These are phyloP conservation scores for Bretschneidera sinensis DNA, from an alignment of 345 rosid genomes.

Conservation along the genomic window DNA sequence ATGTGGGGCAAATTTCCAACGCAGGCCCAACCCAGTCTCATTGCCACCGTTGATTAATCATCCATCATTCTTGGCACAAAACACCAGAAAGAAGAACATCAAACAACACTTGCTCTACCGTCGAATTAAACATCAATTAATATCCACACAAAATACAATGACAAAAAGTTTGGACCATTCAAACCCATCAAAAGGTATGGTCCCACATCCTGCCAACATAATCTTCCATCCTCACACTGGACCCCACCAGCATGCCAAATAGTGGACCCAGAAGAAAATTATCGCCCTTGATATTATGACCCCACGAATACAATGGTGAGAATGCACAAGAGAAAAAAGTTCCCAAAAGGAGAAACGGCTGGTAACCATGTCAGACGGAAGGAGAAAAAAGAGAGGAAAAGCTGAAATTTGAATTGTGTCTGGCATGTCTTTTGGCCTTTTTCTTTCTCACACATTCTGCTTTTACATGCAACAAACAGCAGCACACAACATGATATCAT, in stretches of 20 bases:
- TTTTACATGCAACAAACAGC: constrained; percentile 28
- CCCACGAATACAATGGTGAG: constrained; percentile 34
- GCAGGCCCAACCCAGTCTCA: constrained; percentile 11
- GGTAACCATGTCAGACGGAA: constrained; percentile 38
- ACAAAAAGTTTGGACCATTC: constrained; percentile 26
- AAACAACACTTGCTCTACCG: constrained; percentile 1
- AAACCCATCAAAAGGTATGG: too few relatives aligned
- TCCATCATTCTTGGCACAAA: constrained; percentile 9
- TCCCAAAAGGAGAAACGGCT: constrained; percentile 33
- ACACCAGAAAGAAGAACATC: background rate
- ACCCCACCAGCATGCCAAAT: constrained; percentile 26
- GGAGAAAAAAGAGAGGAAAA: constrained; percentile 32
- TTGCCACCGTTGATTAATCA: constrained; percentile 3
- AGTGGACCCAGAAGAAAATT: constrained; percentile 20
- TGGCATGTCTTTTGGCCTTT: constrained; percentile 14
- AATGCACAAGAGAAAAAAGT: constrained; percentile 25
- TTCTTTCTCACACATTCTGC: too few relatives aligned
- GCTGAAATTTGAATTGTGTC: constrained; percentile 54
- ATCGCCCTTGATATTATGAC: constrained; percentile 21
- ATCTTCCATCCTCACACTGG: constrained; percentile 6
- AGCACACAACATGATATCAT: constrained; percentile 32
- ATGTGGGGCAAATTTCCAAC: constrained; percentile 10
- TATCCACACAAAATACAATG: constrained; percentile 22
- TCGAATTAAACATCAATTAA: constrained; percentile 7
- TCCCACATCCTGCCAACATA: constrained; percentile 13